Conservation (phyloP, 805 yeast species). For the Schwanniomyces occidentalis region DNA sequence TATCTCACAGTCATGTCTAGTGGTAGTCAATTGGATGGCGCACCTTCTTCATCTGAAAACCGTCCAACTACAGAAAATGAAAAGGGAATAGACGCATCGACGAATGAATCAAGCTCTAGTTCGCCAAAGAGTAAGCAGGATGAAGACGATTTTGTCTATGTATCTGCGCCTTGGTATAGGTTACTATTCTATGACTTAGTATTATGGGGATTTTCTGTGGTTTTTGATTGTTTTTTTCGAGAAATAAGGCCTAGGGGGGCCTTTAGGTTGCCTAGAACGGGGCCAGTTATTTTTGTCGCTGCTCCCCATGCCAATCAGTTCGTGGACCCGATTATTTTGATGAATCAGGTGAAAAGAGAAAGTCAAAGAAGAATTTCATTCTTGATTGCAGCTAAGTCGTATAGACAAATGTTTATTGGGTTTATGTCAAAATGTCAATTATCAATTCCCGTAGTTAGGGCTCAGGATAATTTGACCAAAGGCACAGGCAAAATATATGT, state of each 20-base stretch:
- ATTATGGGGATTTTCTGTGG: slow-evolving; percentile 37
- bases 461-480: slow-evolving; percentile 76
- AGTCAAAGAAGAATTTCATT: slow-evolving; percentile 73
- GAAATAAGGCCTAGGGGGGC: slow-evolving; percentile 91
- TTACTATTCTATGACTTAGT: slow-evolving; percentile 33
- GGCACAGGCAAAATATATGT: slow-evolving; percentile 68
- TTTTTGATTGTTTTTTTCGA: slow-evolving; percentile 71
- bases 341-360: slow-evolving; percentile 73
- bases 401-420: slow-evolving; percentile 68
- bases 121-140: neutral
- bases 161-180: slow-evolving; percentile 23
- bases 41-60: too few relatives aligned
- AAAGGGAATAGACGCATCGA: neutral
- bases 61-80: neutral
- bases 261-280: slow-evolving; percentile 62
- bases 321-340: slow-evolving; percentile 75
- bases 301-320: slow-evolving; percentile 98
- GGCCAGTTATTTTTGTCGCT: slow-evolving; percentile 89
- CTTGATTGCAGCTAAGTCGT: slow-evolving; percentile 81
- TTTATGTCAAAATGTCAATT: slow-evolving; percentile 70
- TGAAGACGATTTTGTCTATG: neutral
- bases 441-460: slow-evolving; percentile 88
- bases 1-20: too few relatives aligned
- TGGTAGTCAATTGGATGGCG: too few relatives aligned
- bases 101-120: neutral